Percentiles rank a stretch among this genome's conserved stretches.
phyloP scores from a whole-genome alignment of 1,139 yeast genomes.

The Lodderomyces margitis region DNA sequence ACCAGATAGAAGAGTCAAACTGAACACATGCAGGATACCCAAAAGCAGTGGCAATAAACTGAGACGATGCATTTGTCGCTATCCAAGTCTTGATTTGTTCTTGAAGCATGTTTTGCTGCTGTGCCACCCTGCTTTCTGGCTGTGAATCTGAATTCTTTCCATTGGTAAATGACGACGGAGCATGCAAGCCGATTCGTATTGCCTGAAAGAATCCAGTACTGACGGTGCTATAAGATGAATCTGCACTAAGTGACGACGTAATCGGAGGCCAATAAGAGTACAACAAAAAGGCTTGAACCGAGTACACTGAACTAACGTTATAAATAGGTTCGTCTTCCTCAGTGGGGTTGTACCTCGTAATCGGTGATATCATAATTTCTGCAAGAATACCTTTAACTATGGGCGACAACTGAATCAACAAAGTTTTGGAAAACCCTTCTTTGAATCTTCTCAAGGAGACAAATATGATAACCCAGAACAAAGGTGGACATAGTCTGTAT shows the following conservation, averaged over 20 bases:
- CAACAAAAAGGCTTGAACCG: constrained; percentile 87
- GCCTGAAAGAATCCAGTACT: constrained; percentile 93
- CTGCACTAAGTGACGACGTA: constrained; percentile 90
- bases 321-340: constrained; percentile 76
- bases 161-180: constrained; percentile 27
- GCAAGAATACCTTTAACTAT: constrained; percentile 74
- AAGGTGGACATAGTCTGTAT: constrained; percentile 75
- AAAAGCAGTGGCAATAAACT: constrained; percentile 84
- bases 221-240: constrained; percentile 91
- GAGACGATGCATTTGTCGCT: constrained; percentile 87
- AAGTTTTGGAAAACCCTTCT: constrained; percentile 34
- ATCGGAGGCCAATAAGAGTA: constrained; percentile 96
- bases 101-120: constrained; percentile 45
- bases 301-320: constrained; percentile 89
- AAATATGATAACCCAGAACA: constrained; percentile 92
- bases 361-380: constrained; percentile 87
- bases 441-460: constrained; percentile 67
- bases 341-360: constrained; percentile 74
- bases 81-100: constrained; percentile 93
- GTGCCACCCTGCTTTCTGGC: constrained; percentile 14
- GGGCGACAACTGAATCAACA: constrained; percentile 59
- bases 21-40: constrained; percentile 93
- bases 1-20: constrained; percentile 71
- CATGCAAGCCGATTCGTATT: constrained; percentile 83
- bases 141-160: constrained; percentile 7